Percentiles rank a stretch among this genome's conserved stretches.
Evolutionary conservation across 2,329 filamentous ascomycete genomes (phyloP).

Genomic region (Botryotinia narcissicola): DNA sequence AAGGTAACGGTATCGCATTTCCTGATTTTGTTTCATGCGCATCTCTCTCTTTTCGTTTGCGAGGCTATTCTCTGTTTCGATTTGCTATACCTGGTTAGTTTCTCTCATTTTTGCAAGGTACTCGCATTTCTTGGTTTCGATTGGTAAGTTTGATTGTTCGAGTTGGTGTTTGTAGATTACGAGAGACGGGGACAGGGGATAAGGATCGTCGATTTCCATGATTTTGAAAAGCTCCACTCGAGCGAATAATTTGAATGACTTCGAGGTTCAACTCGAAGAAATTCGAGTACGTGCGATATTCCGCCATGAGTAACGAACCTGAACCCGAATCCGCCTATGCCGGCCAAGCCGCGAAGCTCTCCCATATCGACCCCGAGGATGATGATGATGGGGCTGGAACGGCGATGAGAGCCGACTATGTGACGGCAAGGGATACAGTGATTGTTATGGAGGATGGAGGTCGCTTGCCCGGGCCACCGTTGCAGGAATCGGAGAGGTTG

Average conservation of each 20-base stretch:
- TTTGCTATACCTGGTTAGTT: neutral
- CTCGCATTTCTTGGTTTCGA: neutral
- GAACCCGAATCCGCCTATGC: slow-evolving; percentile 44
- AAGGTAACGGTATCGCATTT: neutral
- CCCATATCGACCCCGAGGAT: slow-evolving; percentile 39
- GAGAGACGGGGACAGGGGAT: neutral
- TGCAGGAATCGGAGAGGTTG: slow-evolving; percentile 68
- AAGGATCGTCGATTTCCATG: slow-evolving; percentile 10
- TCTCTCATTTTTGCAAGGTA: neutral
- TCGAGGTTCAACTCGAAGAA: slow-evolving; percentile 6
- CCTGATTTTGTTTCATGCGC: neutral
- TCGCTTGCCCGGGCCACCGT: slow-evolving; percentile 64
- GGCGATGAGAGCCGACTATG: slow-evolving; percentile 61
- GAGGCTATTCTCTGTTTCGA: neutral
- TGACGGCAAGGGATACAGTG: slow-evolving; percentile 70
- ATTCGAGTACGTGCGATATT: slow-evolving; percentile 19
- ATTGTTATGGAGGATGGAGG: slow-evolving; percentile 66
- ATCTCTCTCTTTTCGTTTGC: neutral
- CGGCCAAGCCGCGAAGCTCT: slow-evolving; percentile 59
- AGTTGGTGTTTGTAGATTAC: slow-evolving; percentile 1
- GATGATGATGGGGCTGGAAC: slow-evolving; percentile 39
- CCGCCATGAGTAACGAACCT: slow-evolving; percentile 3
- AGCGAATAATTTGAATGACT: slow-evolving; percentile 11
- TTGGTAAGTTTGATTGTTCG: neutral
- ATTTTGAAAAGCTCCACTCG: slow-evolving; percentile 6